A percentile compares a stretch with the other conserved stretches of the same genome.
Evolutionary conservation across 2,329 filamentous ascomycete species (phyloP).

Genomic region (Aspergillus novofumigatus): DNA sequence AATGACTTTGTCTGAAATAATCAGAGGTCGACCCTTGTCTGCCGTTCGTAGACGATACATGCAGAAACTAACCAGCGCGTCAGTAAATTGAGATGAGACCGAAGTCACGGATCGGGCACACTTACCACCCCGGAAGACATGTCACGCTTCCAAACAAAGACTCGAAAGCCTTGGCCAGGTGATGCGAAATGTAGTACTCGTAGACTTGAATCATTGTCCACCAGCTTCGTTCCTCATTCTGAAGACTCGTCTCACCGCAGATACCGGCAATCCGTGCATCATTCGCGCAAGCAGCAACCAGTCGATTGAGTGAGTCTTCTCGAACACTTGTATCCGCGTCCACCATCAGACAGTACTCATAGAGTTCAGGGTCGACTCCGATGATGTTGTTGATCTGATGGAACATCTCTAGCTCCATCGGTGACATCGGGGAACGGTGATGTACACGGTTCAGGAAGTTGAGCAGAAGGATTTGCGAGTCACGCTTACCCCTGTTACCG

Average conservation of each 20-base stretch:
- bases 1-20: slow-evolving; percentile 86
- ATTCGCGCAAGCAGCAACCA: slow-evolving; percentile 88
- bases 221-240: slow-evolving; percentile 93
- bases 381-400: slow-evolving; percentile 99
- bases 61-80: slow-evolving; percentile 68
- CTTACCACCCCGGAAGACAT: slow-evolving; percentile 97
- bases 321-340: slow-evolving; percentile 94
- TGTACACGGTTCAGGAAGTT: slow-evolving; percentile 98
- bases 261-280: slow-evolving; percentile 96
- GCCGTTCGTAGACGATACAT: slow-evolving; percentile 96
- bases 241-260: slow-evolving; percentile 91
- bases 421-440: slow-evolving; percentile 88
- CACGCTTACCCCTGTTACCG: slow-evolving; percentile 96
- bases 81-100: slow-evolving; percentile 25
- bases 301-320: slow-evolving; percentile 85
- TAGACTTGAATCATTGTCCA: slow-evolving; percentile 99
- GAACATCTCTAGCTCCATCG: slow-evolving; percentile 95
- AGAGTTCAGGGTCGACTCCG: slow-evolving; percentile 92
- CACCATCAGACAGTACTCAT: slow-evolving; percentile 96
- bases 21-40: slow-evolving; percentile 89
- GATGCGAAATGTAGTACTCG: slow-evolving; percentile 98
- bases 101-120: slow-evolving; percentile 21
- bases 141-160: slow-evolving; percentile 97
- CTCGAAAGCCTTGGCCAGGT: slow-evolving; percentile 94
- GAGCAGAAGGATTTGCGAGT: slow-evolving; percentile 93